phyloP scores from a whole-genome alignment of 169 alveolate genomes.

The Babesia gibsoni region DNA sequence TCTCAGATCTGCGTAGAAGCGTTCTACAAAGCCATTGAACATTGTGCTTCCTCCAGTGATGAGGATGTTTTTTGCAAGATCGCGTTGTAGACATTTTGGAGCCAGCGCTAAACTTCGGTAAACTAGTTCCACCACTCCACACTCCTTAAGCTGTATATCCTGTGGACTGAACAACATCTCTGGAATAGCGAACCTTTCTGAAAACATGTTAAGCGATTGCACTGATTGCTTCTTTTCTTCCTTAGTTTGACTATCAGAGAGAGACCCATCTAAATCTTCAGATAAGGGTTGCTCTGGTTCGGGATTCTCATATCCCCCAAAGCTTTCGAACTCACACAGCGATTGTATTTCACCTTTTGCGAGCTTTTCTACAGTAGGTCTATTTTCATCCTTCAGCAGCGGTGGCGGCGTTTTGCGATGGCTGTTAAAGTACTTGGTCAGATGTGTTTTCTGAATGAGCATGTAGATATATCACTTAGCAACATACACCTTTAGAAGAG shows the following conservation, averaged over 20 bases:
- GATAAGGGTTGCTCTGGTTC: not conserved
- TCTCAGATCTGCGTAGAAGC: slow-evolving; percentile 50
- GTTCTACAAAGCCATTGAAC: slow-evolving; percentile 40
- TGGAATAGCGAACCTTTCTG: slow-evolving; percentile 59
- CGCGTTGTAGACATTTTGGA: slow-evolving; percentile 39
- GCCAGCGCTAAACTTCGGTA: slow-evolving; percentile 39
- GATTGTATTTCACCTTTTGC: slow-evolving; percentile 8
- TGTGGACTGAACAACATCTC: slow-evolving; percentile 61
- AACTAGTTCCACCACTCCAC: slow-evolving; percentile 64
- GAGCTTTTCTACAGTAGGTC: slow-evolving; percentile 7
- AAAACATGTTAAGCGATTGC: slow-evolving; percentile 23
- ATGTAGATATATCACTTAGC: not conserved
- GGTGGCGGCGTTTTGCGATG: slow-evolving; percentile 49
- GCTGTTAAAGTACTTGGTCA: slow-evolving; percentile 31
- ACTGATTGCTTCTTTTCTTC: slow-evolving; percentile 1
- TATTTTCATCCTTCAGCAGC: slow-evolving; percentile 16
- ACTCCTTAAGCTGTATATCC: slow-evolving; percentile 48
- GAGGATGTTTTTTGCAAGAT: slow-evolving; percentile 49
- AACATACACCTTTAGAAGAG: slow-evolving; percentile 23
- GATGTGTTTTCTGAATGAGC: slow-evolving; percentile 23
- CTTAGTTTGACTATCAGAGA: not conserved
- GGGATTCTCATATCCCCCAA: not conserved
- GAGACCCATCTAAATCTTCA: not conserved
- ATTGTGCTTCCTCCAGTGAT: slow-evolving; percentile 62
- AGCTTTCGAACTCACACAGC: slow-evolving; percentile 1